Evolutionary conservation across 2,329 filamentous ascomycete genomes (phyloP).

Genomic region (Neurospora sp.): DNA sequence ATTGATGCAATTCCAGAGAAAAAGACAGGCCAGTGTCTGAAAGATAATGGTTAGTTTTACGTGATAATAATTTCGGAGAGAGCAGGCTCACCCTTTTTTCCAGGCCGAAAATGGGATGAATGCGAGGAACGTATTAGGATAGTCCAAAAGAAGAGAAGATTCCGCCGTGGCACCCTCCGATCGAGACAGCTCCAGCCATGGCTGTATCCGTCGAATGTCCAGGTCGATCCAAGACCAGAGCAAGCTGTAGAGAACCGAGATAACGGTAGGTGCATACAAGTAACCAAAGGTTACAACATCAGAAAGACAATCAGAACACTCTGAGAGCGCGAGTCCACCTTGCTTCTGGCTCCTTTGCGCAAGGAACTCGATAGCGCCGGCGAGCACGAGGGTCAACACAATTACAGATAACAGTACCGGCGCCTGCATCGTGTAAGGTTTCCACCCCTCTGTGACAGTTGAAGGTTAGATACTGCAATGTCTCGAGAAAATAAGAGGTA

Average conservation of each 20-base stretch:
- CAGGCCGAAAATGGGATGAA: constrained; percentile 23
- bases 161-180: constrained; percentile 29
- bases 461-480: too few relatives aligned
- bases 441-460: constrained; percentile 22
- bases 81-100: constrained; percentile 25
- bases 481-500: too few relatives aligned
- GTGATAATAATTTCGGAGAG: too few relatives aligned
- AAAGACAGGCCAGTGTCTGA: background rate
- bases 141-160: constrained; percentile 41
- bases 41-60: too few relatives aligned
- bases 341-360: constrained; percentile 28
- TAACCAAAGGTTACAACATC: constrained; percentile 28
- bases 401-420: constrained; percentile 29
- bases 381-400: constrained; percentile 27
- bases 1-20: background rate
- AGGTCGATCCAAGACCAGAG: constrained; percentile 51
- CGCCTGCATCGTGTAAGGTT: constrained; percentile 24
- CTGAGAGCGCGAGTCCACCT: constrained; percentile 29
- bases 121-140: constrained; percentile 33
- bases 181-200: constrained; percentile 47
- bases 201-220: constrained; percentile 48
- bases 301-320: constrained; percentile 24
- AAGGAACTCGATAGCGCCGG: constrained; percentile 34
- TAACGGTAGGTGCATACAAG: constrained; percentile 41
- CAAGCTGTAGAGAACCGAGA: constrained; percentile 45